A percentile compares a stretch with the other conserved stretches of the same genome.
Evolutionary conservation across 2,329 filamentous ascomycete species (phyloP).

Genomic region (Colletotrichum tamarilloi): DNA sequence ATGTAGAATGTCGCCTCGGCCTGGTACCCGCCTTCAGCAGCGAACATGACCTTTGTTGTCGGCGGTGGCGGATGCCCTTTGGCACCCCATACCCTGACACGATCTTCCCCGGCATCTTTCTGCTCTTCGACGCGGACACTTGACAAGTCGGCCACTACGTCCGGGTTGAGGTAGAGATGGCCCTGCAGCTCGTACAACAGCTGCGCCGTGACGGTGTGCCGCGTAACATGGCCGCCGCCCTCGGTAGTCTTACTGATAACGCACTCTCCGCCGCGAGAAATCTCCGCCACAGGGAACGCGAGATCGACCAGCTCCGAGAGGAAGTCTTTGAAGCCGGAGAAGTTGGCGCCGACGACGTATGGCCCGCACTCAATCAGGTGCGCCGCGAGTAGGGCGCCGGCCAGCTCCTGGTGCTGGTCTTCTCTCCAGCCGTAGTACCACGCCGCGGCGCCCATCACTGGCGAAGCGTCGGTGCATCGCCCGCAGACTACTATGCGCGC

Average conservation of each 20-base stretch:
- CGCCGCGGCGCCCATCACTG: constrained; percentile 63
- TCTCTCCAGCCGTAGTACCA: constrained; percentile 62
- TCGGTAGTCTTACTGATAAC: constrained; percentile 51
- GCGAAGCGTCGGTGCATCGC: constrained; percentile 55
- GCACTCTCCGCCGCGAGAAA: constrained; percentile 55
- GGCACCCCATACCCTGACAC: constrained; percentile 54
- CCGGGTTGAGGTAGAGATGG: constrained; percentile 59
- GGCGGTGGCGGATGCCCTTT: constrained; percentile 56
- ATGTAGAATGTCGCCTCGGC: constrained; percentile 44
- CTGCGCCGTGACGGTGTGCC: constrained; percentile 54
- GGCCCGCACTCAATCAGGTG: constrained; percentile 63
- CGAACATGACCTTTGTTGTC: constrained; percentile 64
- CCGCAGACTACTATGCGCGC: constrained; percentile 57
- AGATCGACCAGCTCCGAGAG: constrained; percentile 46
- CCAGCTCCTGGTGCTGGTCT: constrained; percentile 57
- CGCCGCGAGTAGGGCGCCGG: constrained; percentile 56
- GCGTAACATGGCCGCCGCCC: constrained; percentile 46
- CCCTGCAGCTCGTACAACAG: constrained; percentile 62
- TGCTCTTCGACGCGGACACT: constrained; percentile 49
- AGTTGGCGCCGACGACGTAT: constrained; percentile 64
- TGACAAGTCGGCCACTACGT: constrained; percentile 55
- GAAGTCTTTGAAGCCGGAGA: constrained; percentile 54
- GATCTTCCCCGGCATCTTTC: constrained; percentile 38
- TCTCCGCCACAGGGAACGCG: constrained; percentile 61
- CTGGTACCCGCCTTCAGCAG: constrained; percentile 60